Base-by-base conservation (phyloP, 2,329 filamentous ascomycete species). In the Nothopassalora personata region DNA sequence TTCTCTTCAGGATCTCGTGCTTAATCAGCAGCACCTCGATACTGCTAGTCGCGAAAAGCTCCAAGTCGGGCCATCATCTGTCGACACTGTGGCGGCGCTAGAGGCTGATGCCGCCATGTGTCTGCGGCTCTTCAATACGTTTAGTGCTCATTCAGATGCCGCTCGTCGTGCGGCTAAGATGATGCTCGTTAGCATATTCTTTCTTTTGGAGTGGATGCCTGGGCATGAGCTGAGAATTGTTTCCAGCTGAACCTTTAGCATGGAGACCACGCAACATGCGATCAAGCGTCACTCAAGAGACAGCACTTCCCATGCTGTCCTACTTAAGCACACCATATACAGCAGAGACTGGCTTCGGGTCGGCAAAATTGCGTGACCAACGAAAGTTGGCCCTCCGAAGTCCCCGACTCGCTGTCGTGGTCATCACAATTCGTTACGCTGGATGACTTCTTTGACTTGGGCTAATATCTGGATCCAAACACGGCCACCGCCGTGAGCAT, bases 21-120 rank as follows among this genome's bases (percentile, higher is more conserved):
- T 36, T 61, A 4, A 46, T 58, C 8, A 55, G 59, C 13, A 53
- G 52, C 4, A 56, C 56, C 18, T 58, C 59, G 10, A 58, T 61
- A 28, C 54, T 61, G 10, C n/a, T 61, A 11, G 59, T 56, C 7
- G 56, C 59, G 9, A 53, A 52, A 58, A 55, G 39, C 56, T 46
- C 18, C 49, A 52, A 27, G 30, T 43, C 28, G 39, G 31, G 6
- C 27, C 49, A 5, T 31, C 49, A 10, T 30, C 49, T 31, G 30
- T 19, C n/a, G 49, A 51, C n/a, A 51, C 49, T 1, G 34, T 33
- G n/a, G 47, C 55, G 19, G 45, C 28, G 18, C 30, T 58, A 7
- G 56, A 61, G 33, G 50, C 47, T 18, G 56, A 61, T 23, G 55
- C 53, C n/a, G 45, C 56, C 13, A 52, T 43, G 15, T 61, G 56